Evolutionary conservation across 352 stramenopile genomes (phyloP), one percentile per base, ranked within the genome.

Genomic region (Pythium scleroteichum): DNA sequence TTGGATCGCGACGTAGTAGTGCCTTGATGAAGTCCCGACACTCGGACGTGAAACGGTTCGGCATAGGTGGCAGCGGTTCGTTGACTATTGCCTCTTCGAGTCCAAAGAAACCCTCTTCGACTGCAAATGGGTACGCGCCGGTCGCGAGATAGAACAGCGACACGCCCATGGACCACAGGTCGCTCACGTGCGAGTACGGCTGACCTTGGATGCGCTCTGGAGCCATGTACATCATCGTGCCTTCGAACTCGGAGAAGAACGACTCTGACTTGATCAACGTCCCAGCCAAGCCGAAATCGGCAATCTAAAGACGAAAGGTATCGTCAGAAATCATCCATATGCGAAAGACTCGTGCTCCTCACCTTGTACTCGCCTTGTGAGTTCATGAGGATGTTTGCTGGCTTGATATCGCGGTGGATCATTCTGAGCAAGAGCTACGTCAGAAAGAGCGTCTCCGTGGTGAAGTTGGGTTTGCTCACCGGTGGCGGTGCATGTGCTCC

Each of bases 181-280:
- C 84, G 47, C 82, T 92, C 14, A 86, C 75, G 38, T 84, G 95
- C 14, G 73, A 82, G 68, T 98, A 98, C 17, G 77, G 68, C 19
- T 94, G 71, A 1, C 90, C 90, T 2, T 83, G 81, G 38, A 98
- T 96, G 4, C 95, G 79, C 64, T 98, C 93, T 0, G 95, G 94
- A 0, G 89, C 85, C 95, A 98, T 98, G 78, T 98, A 98, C 72
- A 95, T 97, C 68, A 98, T 85, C 1, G 94, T 98, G 40, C 92
- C 94, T 55, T 91, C 78, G 41, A 95, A 95, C 41, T 92, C 81
- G 27, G 85, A 94, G 62, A 90, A 92, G 27, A 87, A 91, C 1
- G 85, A 89, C 27, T 77, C 72, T 16, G 79, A 92, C 57, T 91
- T 91, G 19, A 81, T 78, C 23, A 95, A 58, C 10, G 82, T 92